Percentiles rank a stretch among this genome's conserved stretches.
phyloP scores from a whole-genome alignment of 345 rosid genomes.

The Citrus medica region DNA sequence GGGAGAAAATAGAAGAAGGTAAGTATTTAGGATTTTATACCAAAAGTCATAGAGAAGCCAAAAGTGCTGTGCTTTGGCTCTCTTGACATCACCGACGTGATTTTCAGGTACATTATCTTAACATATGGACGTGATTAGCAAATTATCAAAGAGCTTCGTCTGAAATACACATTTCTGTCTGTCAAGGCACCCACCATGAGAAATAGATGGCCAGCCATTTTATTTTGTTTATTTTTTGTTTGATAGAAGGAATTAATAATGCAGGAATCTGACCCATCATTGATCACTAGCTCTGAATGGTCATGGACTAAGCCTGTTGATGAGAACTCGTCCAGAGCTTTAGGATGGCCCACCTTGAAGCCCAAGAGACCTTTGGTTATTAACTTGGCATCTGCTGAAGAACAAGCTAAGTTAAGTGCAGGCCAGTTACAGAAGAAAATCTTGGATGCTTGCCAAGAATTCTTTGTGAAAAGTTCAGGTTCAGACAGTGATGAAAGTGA shows the following conservation, averaged over 20 bases:
- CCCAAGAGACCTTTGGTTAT: not conserved
- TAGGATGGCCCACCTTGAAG: slow-evolving; percentile 16
- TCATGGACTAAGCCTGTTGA: slow-evolving; percentile 5
- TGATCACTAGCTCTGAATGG: slow-evolving; percentile 17
- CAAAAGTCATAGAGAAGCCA: not conserved
- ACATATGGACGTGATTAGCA: not conserved
- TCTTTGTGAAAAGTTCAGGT: slow-evolving; percentile 11
- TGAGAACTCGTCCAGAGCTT: not conserved
- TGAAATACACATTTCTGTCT: not conserved
- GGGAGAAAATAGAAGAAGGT: not conserved
- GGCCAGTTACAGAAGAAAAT: slow-evolving; percentile 18
- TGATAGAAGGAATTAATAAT: not conserved
- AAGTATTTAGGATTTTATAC: not conserved
- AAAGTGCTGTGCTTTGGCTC: not conserved
- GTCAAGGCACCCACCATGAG: not conserved
- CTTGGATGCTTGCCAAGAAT: slow-evolving; percentile 13
- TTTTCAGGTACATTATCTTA: not conserved
- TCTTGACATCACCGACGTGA: not conserved
- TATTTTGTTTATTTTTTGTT: not conserved
- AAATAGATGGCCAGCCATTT: not conserved
- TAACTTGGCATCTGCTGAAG: slow-evolving; percentile 10
- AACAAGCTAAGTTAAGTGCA: slow-evolving; percentile 7
- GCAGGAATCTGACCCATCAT: slow-evolving; percentile 18
- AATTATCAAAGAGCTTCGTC: not conserved
- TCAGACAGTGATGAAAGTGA: slow-evolving; percentile 23